Base-by-base conservation (phyloP, 441 rosid species). In the Gossypium davidsonii region DNA sequence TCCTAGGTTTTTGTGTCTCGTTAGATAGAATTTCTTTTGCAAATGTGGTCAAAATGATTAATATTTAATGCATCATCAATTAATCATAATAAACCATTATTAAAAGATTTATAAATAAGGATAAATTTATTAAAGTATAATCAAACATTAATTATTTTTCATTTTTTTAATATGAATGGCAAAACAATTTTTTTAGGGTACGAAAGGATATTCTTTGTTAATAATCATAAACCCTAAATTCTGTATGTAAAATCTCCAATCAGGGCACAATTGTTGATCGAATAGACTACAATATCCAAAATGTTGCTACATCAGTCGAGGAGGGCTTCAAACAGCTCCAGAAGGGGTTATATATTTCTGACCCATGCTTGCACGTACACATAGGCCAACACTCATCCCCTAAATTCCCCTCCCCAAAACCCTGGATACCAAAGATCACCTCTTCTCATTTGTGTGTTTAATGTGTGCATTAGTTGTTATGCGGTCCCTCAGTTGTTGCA, bases 191-290 rank as follows among this genome's bases (percentile, higher is more conserved):
- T 28, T 28, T 28, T 28, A 28, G 31, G 23, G 23, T 28, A 28
- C 6, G 34, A 4, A 28, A 0, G 0, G 6, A 4, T 28, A 4
- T 4, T 28, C 34, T 28, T 28, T 4, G 6, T 28, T 28, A 28
- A 28, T 6, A 28, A 28, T 6, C 34, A 28, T 4, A 28, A 28
- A 28, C 34, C 34, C 17, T 72, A 25, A 21, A 34, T 3, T 8
- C 3, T 73, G 56, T 52, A 28, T 66, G 21, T 11, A 4, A 42
- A 25, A 2, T 73, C 34, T 81, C 61, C 48, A 34, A 82, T 68
- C 90, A 95, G 97, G 99, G 99, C 5, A 90, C 98, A 0, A 90
- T 93, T 34, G 94, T 96, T 52, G 98, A 93, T 86, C 87, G 97
- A 60, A 90, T 96, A 85, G 98, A 93, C 75, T 84, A 91, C 80